phyloP scores from a whole-genome alignment of 495 filamentous ascomycete species.

The Aspergillus hancockii region DNA sequence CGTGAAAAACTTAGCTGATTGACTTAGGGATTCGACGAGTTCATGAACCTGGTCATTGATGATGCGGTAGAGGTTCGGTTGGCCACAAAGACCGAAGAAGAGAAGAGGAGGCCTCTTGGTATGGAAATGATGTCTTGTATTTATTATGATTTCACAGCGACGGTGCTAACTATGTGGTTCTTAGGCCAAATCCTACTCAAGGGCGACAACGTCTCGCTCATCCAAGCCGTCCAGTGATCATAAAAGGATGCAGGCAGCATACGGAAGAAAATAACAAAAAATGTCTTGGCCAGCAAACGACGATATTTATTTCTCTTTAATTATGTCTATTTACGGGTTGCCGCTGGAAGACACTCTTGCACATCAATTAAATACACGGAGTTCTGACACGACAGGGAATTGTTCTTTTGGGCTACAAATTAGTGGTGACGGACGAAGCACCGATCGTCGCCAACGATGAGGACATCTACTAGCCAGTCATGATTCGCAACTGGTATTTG shows the following conservation, averaged over 20 bases:
- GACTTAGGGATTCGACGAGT: constrained; percentile 88
- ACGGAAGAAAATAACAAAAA: constrained; percentile 11
- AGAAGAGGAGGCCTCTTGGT: constrained; percentile 81
- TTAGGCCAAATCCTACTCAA: constrained; percentile 94
- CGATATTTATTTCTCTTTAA: constrained; percentile 24
- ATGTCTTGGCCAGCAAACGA: constrained; percentile 14
- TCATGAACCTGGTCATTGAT: constrained; percentile 98
- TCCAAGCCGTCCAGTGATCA: constrained; percentile 68
- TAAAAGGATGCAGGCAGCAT: constrained; percentile 4
- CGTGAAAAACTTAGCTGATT: constrained; percentile 1
- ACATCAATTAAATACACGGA: constrained; percentile 24
- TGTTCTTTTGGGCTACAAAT: constrained; percentile 22
- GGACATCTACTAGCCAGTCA: constrained; percentile 68
- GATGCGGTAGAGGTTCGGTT: constrained; percentile 91
- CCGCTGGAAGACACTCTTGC: constrained; percentile 18
- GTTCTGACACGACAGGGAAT: constrained; percentile 17
- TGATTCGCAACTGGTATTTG: constrained; percentile 65
- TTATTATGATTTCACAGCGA: background rate
- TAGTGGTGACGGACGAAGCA: constrained; percentile 36
- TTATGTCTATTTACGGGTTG: constrained; percentile 22
- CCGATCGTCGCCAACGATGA: constrained; percentile 61
- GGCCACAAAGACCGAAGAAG: constrained; percentile 76
- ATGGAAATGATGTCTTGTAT: constrained; percentile 26
- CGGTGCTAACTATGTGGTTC: constrained; percentile 25
- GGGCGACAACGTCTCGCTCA: constrained; percentile 95